phyloP scores from a whole-genome alignment of 192 early-diverging fungal genomes.

The Dispira parvispora region DNA sequence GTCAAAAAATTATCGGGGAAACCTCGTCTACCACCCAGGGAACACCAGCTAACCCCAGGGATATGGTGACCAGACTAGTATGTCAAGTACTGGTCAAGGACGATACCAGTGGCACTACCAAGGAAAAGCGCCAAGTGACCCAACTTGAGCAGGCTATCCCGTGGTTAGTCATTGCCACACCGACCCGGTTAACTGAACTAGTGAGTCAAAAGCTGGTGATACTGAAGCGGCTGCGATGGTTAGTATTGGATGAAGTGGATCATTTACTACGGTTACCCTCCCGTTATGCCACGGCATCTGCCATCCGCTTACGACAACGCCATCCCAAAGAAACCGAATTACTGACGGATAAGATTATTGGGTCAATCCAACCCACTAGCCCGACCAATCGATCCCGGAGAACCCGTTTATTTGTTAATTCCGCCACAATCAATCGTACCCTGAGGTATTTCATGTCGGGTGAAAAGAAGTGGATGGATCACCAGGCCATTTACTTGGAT shows the following conservation, averaged over 20 bases:
- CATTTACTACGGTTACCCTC: conserved; percentile 17
- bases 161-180: conserved; percentile 8
- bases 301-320: conserved; percentile 11
- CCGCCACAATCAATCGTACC: conserved; percentile 8
- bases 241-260: conserved; percentile 24
- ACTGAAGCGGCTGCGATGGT: neutral
- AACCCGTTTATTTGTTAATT: conserved; percentile 6
- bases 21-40: no score
- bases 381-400: neutral
- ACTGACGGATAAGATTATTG: neutral
- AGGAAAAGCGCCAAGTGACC: neutral
- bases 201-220: no score
- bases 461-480: conserved; percentile 2
- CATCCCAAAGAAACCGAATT: conserved; percentile 16
- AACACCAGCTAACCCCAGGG: no score
- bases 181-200: neutral
- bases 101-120: no score
- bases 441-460: neutral
- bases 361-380: neutral
- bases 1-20: neutral
- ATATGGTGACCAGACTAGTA: no score
- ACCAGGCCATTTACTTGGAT: conserved; percentile 2
- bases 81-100: no score
- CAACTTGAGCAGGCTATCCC: neutral
- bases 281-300: conserved; percentile 12